Percentiles rank a stretch among this genome's conserved stretches.
phyloP scores from a whole-genome alignment of 306 rosid species.

The Lupinus albus region DNA sequence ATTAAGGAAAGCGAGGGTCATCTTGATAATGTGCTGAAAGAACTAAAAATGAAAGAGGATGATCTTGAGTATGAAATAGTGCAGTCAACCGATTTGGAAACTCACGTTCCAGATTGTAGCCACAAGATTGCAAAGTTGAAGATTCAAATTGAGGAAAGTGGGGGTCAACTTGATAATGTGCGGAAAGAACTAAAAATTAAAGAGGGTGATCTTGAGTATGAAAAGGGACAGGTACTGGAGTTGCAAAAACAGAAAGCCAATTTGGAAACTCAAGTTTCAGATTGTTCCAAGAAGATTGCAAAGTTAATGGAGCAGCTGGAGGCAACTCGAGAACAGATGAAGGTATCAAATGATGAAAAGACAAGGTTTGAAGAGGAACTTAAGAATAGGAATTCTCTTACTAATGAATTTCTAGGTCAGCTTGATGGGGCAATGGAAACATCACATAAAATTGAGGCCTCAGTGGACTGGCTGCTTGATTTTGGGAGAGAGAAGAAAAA shows the following conservation, averaged over 20 bases:
- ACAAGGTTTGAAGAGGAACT: conserved; percentile 50
- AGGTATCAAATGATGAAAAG: conserved; percentile 52
- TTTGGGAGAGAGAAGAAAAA: conserved; percentile 41
- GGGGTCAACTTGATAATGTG: conserved; percentile 41
- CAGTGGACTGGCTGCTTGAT: conserved; percentile 44
- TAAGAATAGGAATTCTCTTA: conserved; percentile 25
- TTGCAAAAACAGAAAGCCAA: conserved; percentile 48
- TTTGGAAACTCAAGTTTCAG: conserved; percentile 51
- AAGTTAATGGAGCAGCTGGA: conserved; percentile 54
- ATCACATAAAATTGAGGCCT: conserved; percentile 39
- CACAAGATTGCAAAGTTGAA: too few relatives aligned
- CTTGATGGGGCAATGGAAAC: conserved; percentile 38
- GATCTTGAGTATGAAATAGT: too few relatives aligned
- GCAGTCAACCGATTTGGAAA: too few relatives aligned
- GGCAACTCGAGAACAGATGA: conserved; percentile 44
- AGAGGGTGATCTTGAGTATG: conserved; percentile 53
- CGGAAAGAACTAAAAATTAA: conserved; percentile 44
- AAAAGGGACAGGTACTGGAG: conserved; percentile 50
- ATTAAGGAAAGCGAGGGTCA: conserved; percentile 44
- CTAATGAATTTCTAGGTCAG: conserved; percentile 48
- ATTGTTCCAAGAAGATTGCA: conserved; percentile 45
- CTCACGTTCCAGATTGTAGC: too few relatives aligned
- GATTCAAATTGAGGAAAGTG: conserved; percentile 42
- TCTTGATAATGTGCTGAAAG: conserved; percentile 37
- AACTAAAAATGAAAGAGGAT: conserved; percentile 49